Evolutionary conservation across 495 filamentous ascomycete species (phyloP), one percentile per base, ranked within the genome.

Genomic region (Aspergillus cavernicola): DNA sequence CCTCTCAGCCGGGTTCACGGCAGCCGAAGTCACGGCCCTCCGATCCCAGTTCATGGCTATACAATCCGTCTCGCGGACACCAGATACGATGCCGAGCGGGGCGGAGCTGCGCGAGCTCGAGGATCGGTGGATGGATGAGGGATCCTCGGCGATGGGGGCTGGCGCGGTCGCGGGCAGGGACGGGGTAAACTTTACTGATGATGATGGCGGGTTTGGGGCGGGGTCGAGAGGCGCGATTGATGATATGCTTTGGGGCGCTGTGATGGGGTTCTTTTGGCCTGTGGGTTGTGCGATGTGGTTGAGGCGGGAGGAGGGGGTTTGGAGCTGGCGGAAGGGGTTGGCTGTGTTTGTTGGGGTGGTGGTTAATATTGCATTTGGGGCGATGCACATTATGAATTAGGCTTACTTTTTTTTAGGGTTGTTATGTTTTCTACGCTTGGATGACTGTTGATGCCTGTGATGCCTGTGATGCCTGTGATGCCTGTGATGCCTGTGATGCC

Each of bases 231-330:
- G 72, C 1, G 79, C 73, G 4, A 77, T 93, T 35, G 92, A 95
- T 67, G 88, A 95, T 67, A 83, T 96, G 79, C 78, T 97, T 58
- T 87, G 82, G 73, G 93, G 92, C 1, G 90, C 87, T 61, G 70
- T 93, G 22, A 89, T 91, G 62, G 93, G 93, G 18, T 97, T 96
- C 71, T 85, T 98, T 65, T 98, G 91, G 85, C 92, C 93, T 23
- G 66, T 97, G 37, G 90, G 87, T 0, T 89, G 88, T 61, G 75
- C 90, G 23, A 84, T 85, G 40, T 95, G 90, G 90, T 66, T 92
- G 65, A 75, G 91, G 41, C 76, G 90, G 49, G 92, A 97, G 70
- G 89, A 95, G 53, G 90, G 90, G 10, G 84, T 96, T 53, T 96
- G 90, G 83, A 87, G 84, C 33, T 80, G 82, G 71, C 70, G 90